A percentile compares a stretch with the other conserved stretches of the same genome.
phyloP scores from a whole-genome alignment of 257 asterid genomes.

The Perilla frutescens region DNA sequence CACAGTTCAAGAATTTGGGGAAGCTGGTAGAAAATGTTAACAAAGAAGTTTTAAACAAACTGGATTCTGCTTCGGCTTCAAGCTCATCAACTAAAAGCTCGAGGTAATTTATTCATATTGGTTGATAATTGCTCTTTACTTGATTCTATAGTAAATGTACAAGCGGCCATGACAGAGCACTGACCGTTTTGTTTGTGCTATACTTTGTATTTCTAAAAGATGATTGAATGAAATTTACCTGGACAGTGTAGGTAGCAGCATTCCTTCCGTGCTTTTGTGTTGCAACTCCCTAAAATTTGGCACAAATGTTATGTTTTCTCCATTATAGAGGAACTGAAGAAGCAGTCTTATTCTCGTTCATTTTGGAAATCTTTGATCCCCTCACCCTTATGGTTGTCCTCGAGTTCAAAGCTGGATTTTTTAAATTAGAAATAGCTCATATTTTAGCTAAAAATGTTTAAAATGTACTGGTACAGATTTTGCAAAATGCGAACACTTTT shows the following conservation, averaged over 20 bases:
- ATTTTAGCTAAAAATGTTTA: neutral
- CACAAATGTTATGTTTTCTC: neutral
- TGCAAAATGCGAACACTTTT: slow-evolving; percentile 1
- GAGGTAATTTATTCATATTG: slow-evolving; percentile 38
- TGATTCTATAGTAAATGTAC: neutral
- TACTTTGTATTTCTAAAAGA: neutral
- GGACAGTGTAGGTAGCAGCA: neutral
- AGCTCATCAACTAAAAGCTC: slow-evolving; percentile 40
- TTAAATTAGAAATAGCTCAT: neutral
- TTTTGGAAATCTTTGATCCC: neutral
- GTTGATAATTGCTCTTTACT: neutral
- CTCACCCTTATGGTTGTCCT: neutral
- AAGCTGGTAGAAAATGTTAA: slow-evolving; percentile 59
- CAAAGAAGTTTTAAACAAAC: slow-evolving; percentile 46
- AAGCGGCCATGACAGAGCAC: neutral
- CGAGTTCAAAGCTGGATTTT: neutral
- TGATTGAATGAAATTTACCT: neutral
- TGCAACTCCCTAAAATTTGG: neutral
- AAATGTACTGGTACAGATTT: neutral
- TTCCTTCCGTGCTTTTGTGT: slow-evolving; percentile 19
- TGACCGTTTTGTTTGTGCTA: neutral
- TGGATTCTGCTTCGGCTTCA: slow-evolving; percentile 43
- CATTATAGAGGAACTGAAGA: neutral
- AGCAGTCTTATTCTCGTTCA: neutral
- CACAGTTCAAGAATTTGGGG: slow-evolving; percentile 73